phyloP scores from a whole-genome alignment of 75 land plant species.

The Cupressus sempervirens region DNA sequence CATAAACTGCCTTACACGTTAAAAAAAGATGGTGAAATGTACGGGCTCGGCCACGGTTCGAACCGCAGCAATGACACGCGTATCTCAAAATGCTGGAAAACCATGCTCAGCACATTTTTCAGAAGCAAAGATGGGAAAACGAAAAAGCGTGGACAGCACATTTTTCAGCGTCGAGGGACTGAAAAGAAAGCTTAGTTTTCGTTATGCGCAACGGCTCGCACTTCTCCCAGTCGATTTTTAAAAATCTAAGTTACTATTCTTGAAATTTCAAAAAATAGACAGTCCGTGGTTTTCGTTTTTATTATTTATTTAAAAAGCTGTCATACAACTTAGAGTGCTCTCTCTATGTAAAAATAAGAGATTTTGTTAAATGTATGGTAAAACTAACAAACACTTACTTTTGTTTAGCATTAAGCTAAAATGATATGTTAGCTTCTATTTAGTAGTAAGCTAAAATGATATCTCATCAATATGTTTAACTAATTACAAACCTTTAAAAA shows the following conservation, averaged over 20 bases:
- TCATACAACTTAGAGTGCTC: too few relatives aligned
- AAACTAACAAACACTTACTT: too few relatives aligned
- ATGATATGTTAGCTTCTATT: too few relatives aligned
- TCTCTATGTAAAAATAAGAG: too few relatives aligned
- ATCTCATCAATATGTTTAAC: too few relatives aligned
- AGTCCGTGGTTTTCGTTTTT: too few relatives aligned
- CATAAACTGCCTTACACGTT: neutral
- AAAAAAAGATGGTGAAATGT: neutral
- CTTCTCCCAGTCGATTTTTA: neutral
- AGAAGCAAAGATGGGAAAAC: neutral
- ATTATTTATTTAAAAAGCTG: too few relatives aligned
- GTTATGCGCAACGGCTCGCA: neutral
- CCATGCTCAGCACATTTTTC: neutral
- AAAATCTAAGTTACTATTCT: neutral
- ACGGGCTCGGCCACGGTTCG: constrained; percentile 4
- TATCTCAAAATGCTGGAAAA: neutral
- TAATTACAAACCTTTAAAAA: too few relatives aligned
- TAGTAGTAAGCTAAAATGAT: too few relatives aligned
- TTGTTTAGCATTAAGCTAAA: too few relatives aligned
- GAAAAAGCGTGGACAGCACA: neutral
- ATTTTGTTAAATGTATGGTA: too few relatives aligned
- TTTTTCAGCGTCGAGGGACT: neutral
- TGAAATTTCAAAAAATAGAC: too few relatives aligned
- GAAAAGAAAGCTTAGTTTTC: neutral
- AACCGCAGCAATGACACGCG: neutral